Evolutionary conservation across 2,329 filamentous ascomycete genomes (phyloP).

Genomic region (Metarhizium brunneum): DNA sequence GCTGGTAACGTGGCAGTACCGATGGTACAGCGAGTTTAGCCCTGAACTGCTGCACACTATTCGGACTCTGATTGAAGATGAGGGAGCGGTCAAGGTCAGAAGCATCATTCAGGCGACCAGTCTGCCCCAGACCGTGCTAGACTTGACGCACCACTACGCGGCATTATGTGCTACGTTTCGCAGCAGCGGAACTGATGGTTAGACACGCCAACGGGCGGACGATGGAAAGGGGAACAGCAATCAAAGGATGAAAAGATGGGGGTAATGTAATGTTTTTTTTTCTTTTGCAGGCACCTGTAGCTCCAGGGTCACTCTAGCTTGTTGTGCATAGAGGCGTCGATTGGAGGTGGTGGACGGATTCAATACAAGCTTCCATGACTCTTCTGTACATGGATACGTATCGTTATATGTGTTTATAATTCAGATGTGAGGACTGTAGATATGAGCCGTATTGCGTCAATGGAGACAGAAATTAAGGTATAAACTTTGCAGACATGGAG

Average conservation of each 20-base stretch:
- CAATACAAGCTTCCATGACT: neutral
- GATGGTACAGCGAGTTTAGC: conserved; percentile 99
- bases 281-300: neutral
- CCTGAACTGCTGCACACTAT: conserved; percentile 82
- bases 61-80: conserved; percentile 89
- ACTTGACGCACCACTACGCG: conserved; percentile 93
- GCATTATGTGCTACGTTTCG: conserved; percentile 90
- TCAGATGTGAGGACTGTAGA: too few species aligned
- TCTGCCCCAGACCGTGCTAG: conserved; percentile 83
- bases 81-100: conserved; percentile 92
- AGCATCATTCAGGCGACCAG: conserved; percentile 96
- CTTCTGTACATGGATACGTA: neutral
- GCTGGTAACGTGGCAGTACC: conserved; percentile 94
- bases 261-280: neutral
- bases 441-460: too few species aligned
- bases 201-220: conserved; percentile 12
- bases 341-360: neutral
- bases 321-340: neutral
- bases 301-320: neutral
- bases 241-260: neutral
- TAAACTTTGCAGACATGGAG: too few species aligned
- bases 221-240: neutral
- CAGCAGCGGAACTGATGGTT: conserved; percentile 85
- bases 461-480: too few species aligned
- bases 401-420: neutral